Evolutionary conservation across 148 eudicot species (phyloP).

Genomic region (Rhododendron simsii): DNA sequence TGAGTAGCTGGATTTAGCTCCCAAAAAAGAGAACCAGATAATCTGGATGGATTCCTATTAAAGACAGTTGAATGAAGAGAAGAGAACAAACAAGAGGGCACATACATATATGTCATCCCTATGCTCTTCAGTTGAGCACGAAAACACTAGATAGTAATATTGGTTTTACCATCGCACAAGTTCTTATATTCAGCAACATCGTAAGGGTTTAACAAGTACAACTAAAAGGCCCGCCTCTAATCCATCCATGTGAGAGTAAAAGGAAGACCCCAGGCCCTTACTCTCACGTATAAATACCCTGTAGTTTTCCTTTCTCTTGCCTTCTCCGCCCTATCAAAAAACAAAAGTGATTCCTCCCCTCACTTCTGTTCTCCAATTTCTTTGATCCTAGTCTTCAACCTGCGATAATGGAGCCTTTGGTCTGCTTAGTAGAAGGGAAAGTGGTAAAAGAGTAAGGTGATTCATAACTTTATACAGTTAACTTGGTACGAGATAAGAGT

Average conservation of each 20-base stretch:
- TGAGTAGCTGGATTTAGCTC: not conserved
- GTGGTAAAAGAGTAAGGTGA: not conserved
- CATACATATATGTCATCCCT: not conserved
- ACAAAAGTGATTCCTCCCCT: not conserved
- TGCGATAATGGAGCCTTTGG: not conserved
- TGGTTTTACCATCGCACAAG: not conserved
- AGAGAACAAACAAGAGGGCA: not conserved
- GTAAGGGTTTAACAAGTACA: not conserved
- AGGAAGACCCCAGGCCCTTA: not conserved
- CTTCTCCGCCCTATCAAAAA: not conserved
- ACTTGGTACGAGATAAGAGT: not conserved
- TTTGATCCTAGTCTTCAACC: not conserved
- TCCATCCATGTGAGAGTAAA: not conserved
- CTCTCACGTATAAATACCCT: not conserved
- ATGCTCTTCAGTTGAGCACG: not conserved
- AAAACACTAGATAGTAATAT: not conserved
- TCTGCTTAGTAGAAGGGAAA: not conserved
- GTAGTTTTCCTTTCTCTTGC: not conserved
- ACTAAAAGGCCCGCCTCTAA: not conserved
- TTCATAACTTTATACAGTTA: not conserved
- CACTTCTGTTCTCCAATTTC: not conserved
- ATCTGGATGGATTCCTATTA: not conserved
- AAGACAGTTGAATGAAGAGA: not conserved
- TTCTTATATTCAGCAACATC: not conserved
- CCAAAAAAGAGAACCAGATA: not conserved